Conservation (phyloP, 139 green algal genomes). For the Auxenochlorella protothecoides region DNA sequence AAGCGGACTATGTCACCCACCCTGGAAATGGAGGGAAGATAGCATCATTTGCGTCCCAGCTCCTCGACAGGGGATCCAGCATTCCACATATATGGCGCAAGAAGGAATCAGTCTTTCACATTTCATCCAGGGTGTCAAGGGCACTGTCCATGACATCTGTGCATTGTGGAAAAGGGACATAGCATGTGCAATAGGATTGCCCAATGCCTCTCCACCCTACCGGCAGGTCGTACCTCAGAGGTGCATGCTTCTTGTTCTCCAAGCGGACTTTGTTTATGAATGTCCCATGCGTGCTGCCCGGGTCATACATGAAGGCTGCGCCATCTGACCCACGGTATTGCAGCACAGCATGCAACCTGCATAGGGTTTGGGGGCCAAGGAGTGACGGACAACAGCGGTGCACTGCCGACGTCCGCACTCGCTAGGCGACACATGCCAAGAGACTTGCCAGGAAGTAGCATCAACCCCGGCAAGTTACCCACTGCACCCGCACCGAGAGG, state of each 20-base stretch:
- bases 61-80: no score
- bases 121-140: no score
- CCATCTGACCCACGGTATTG: conserved; percentile 47
- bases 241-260: conserved; percentile 26
- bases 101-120: no score
- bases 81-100: no score
- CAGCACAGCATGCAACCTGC: conserved; percentile 44
- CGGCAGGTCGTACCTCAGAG: conserved; percentile 28
- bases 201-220: no score
- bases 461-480: not conserved
- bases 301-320: conserved; percentile 76
- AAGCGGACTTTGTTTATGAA: conserved; percentile 72
- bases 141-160: no score
- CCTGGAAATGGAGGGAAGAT: conserved; percentile 11
- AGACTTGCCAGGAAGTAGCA: not conserved
- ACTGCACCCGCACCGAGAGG: conserved; percentile 23
- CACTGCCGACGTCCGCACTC: not conserved
- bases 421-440: not conserved
- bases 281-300: conserved; percentile 72
- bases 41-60: no score
- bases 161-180: no score
- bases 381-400: no score
- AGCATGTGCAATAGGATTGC: no score
- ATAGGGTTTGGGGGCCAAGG: not conserved
- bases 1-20: conserved; percentile 81